Percentiles rank a stretch among this genome's conserved stretches.
Conservation (phyloP, 164 flowering plant species). For the Stephania yunnanensis region DNA sequence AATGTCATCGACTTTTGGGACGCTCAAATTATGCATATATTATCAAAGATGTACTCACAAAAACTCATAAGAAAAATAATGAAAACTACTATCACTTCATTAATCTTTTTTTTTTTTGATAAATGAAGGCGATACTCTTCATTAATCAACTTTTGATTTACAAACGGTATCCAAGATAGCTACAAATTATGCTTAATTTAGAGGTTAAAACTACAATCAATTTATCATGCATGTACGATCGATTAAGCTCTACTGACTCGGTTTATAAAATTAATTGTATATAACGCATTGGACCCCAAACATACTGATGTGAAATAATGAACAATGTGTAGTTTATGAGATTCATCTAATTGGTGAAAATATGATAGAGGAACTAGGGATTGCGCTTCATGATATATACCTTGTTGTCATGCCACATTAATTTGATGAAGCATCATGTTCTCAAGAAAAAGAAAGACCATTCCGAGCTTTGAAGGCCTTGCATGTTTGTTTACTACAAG, state of each 20-base stretch:
- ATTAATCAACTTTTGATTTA: too few species aligned
- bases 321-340: background rate
- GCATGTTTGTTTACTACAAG: background rate
- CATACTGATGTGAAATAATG: background rate
- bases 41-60: too few species aligned
- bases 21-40: too few species aligned
- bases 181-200: too few species aligned
- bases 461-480: conserved; percentile 3
- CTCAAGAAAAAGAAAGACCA: conserved; percentile 1
- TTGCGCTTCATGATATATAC: conserved; percentile 10
- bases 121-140: too few species aligned
- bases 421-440: background rate
- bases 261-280: conserved; percentile 8
- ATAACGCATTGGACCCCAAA: conserved; percentile 3
- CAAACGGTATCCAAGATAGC: too few species aligned
- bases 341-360: background rate
- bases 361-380: conserved; percentile 25
- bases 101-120: too few species aligned
- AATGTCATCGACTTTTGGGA: too few species aligned
- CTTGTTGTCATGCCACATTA: conserved; percentile 3
- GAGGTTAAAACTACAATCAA: too few species aligned
- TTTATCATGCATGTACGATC: too few species aligned
- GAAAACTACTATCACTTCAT: too few species aligned
- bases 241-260: conserved; percentile 6
- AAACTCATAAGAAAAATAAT: too few species aligned